These are phyloP conservation scores for Scytalidium lignicola DNA, from an alignment of 2,329 filamentous ascomycete species.

Conservation along the genomic window DNA sequence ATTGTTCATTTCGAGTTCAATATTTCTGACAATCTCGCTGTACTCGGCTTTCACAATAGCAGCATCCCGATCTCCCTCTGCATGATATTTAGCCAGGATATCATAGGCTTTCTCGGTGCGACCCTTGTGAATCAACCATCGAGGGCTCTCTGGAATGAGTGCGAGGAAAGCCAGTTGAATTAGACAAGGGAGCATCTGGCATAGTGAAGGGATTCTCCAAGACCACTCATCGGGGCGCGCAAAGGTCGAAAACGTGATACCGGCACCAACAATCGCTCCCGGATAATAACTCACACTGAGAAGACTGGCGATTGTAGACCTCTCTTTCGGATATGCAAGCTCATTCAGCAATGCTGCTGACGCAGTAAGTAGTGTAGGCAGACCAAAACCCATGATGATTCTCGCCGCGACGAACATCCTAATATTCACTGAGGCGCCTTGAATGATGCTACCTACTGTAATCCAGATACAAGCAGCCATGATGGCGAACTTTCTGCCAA, in stretches of 20 bases:
- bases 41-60: slow-evolving; percentile 18
- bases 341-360: slow-evolving; percentile 50
- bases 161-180: slow-evolving; percentile 15
- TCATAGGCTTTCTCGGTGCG: slow-evolving; percentile 46
- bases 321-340: slow-evolving; percentile 48
- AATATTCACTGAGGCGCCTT: slow-evolving; percentile 43
- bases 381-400: slow-evolving; percentile 47
- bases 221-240: slow-evolving; percentile 34
- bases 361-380: slow-evolving; percentile 45
- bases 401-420: slow-evolving; percentile 49
- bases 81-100: slow-evolving; percentile 49
- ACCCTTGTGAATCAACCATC: slow-evolving; percentile 43
- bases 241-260: slow-evolving; percentile 38
- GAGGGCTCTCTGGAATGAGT: slow-evolving; percentile 46
- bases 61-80: slow-evolving; percentile 34
- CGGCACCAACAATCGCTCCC: slow-evolving; percentile 37
- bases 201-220: slow-evolving; percentile 36
- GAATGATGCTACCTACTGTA: slow-evolving; percentile 49
- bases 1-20: slow-evolving; percentile 23
- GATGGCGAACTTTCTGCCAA: slow-evolving; percentile 48
- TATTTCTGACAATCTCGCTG: slow-evolving; percentile 19
- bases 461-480: slow-evolving; percentile 50
- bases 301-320: slow-evolving; percentile 45
- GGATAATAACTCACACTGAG: slow-evolving; percentile 50
- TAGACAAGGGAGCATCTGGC: slow-evolving; percentile 34